A percentile compares a stretch with the other conserved stretches of the same genome.
Evolutionary conservation across 305 asterid species (phyloP).

Genomic region (Coffea humblotiana): DNA sequence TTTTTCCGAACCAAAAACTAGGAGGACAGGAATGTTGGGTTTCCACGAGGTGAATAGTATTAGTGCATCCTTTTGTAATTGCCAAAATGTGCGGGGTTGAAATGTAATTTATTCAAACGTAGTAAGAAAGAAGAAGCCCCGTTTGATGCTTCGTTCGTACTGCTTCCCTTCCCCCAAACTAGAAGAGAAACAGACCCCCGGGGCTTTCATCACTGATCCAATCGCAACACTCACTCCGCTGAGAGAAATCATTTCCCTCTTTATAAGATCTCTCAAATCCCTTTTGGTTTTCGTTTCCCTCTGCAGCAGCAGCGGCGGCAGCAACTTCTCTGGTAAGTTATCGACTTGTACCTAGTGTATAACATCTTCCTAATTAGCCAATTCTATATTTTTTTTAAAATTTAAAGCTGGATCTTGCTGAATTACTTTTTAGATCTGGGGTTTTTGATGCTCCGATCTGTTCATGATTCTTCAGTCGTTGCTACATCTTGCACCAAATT

Average conservation of each 20-base stretch:
- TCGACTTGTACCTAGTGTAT: background rate
- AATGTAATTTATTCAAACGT: background rate
- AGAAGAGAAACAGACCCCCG: background rate
- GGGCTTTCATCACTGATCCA: background rate
- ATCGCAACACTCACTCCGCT: background rate
- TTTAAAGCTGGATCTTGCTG: conserved; percentile 1
- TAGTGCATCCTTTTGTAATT: background rate
- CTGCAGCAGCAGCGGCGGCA: background rate
- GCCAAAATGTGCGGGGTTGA: background rate
- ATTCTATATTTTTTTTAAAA: background rate
- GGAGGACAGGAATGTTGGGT: no score
- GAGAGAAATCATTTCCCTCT: background rate
- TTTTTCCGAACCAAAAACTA: no score
- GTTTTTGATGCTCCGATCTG: conserved; percentile 9
- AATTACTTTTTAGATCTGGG: conserved; percentile 18
- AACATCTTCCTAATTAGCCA: background rate
- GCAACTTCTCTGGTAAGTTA: conserved; percentile 7
- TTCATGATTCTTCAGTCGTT: background rate
- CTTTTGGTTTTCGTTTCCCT: background rate
- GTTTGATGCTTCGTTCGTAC: background rate
- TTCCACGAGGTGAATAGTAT: no score
- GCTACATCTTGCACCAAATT: background rate
- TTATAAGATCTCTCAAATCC: conserved; percentile 3
- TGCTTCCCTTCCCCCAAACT: background rate
- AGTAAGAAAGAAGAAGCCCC: no score